A percentile compares a stretch with the other conserved stretches of the same genome.
Evolutionary conservation across 78 protist genomes (phyloP).

Genomic region (Polysphondylium violaceum): DNA sequence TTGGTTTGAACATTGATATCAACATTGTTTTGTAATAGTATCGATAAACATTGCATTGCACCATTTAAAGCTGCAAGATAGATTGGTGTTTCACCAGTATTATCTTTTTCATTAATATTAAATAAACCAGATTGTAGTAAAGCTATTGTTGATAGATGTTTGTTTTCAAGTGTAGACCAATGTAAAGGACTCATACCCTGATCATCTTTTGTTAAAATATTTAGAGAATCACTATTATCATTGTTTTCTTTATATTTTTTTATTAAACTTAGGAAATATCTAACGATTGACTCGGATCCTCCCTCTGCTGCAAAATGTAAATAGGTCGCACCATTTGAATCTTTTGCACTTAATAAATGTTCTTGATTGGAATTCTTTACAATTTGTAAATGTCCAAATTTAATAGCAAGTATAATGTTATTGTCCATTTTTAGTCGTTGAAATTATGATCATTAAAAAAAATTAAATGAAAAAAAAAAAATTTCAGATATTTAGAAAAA

Average conservation of each 20-base stretch:
- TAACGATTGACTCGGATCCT: conserved; percentile 44
- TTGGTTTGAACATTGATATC: conserved; percentile 31
- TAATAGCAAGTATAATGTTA: conserved; percentile 41
- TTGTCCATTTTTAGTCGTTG: neutral
- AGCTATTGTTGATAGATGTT: conserved; percentile 1
- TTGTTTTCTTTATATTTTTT: no score
- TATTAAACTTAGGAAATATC: no score
- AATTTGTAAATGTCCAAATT: conserved; percentile 47
- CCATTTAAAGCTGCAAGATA: conserved; percentile 35
- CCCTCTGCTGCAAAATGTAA: conserved; percentile 44
- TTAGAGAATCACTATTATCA: neutral
- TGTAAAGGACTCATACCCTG: conserved; percentile 61
- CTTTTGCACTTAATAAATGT: neutral
- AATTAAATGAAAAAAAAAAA: conserved; percentile 13
- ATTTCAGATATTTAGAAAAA: neutral
- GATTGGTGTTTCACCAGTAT: conserved; percentile 49
- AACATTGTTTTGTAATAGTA: conserved; percentile 5
- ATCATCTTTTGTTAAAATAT: conserved; percentile 16
- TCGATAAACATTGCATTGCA: neutral
- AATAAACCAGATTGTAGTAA: neutral
- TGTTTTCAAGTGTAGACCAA: conserved; percentile 34
- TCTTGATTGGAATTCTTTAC: neutral
- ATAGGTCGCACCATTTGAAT: conserved; percentile 22
- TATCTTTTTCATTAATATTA: neutral
- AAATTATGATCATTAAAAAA: neutral